Base-by-base conservation (phyloP, 495 filamentous ascomycete species). In the Aspergillus hancockii region DNA sequence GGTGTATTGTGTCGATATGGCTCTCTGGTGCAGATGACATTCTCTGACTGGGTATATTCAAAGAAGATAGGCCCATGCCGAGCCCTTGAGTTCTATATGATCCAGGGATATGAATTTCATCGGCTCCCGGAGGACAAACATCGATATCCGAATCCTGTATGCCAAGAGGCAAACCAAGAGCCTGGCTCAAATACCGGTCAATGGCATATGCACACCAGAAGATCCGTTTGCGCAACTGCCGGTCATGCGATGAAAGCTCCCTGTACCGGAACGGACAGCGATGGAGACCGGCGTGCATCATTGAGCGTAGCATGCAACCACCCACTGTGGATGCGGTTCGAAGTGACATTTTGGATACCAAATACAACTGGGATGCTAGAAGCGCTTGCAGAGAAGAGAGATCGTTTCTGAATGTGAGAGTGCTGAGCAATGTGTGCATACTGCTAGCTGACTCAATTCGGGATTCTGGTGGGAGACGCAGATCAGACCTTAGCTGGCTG, bases 201-300 rank as follows among this genome's bases (percentile, higher is more conserved):
- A 81, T 72, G 16, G 72, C 71, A 62, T 82, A 82, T 0, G 76
- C 77, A 53, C 73, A 79, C 79, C 79, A 82, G 62, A 82, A 82
- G 36, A 82, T 72, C 3, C 79, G 66, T 53, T 78, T 78, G 13
- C 75, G 69, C 50, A 78, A 54, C 23, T 76, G 72, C 16, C 75
- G 64, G 46, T 78, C 73, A 62, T 76, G 73, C 8, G 71, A 71
- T 9, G 70, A 73, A 45, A 78, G 69, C 47, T 76, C 67, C n/a
- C 63, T 63, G 60, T 75, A 78, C 0, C 75, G 72, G 55, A 72
- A 78, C 8, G 75, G 75, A 60, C 75, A 78, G 21, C 75, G 72
- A 60, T 78, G 75, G 22, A 76, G 64, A 21, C 75, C 75, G 0
- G 71, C 73, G 55, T 78, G 75, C 19, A 78, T 63, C 64, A 76